Percentiles rank a stretch among this genome's conserved stretches.
phyloP scores from a whole-genome alignment of 129 eudicot species.

The Deinandra increscens region DNA sequence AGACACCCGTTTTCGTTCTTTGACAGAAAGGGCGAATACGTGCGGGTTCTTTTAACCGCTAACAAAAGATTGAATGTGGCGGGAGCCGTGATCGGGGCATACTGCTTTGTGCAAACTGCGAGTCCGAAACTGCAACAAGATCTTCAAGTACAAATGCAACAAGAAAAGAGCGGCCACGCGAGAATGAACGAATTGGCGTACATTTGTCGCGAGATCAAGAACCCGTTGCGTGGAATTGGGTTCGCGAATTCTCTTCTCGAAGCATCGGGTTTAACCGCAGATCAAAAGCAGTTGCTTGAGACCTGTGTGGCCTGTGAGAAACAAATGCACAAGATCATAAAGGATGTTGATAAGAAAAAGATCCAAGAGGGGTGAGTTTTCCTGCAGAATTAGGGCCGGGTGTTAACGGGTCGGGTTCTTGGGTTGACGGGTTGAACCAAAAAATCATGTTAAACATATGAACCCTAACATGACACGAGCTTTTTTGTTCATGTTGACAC shows the following conservation, averaged over 20 bases:
- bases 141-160: constrained; percentile 55
- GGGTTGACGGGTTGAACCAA: too few species aligned
- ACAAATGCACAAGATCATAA: constrained; percentile 71
- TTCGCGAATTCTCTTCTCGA: constrained; percentile 67
- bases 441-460: too few species aligned
- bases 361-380: constrained; percentile 70
- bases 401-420: background rate
- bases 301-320: constrained; percentile 72
- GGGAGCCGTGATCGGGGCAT: constrained; percentile 66
- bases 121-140: constrained; percentile 75
- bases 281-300: constrained; percentile 68
- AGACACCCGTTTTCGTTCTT: constrained; percentile 71
- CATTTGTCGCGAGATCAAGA: constrained; percentile 65
- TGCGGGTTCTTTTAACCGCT: constrained; percentile 83
- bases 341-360: constrained; percentile 67
- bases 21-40: constrained; percentile 61
- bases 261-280: constrained; percentile 55
- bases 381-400: background rate
- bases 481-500: too few species aligned
- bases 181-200: constrained; percentile 82
- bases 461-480: too few species aligned
- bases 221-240: constrained; percentile 70
- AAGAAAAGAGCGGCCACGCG: constrained; percentile 46
- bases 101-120: constrained; percentile 87
- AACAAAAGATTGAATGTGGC: constrained; percentile 66